These are phyloP conservation scores for Penstemon newberryi DNA, from an alignment of 257 asterid genomes.

Conservation along the genomic window DNA sequence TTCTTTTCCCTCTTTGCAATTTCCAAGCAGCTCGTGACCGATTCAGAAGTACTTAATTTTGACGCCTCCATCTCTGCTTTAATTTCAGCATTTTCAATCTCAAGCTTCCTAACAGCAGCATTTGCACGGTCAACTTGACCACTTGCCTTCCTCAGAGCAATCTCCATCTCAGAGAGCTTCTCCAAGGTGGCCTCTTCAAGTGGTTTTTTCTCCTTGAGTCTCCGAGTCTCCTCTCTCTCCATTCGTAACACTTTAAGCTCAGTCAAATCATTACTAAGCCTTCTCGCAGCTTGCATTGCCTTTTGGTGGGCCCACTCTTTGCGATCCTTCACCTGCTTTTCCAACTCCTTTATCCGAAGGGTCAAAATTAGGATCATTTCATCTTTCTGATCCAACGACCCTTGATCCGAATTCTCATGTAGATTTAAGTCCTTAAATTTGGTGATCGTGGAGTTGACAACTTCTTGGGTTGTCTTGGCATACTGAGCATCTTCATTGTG, in stretches of 20 bases:
- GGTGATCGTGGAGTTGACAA: conserved; percentile 73
- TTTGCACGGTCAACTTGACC: conserved; percentile 84
- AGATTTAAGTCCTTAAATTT: conserved; percentile 83
- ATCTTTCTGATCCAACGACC: conserved; percentile 69
- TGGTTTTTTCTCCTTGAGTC: conserved; percentile 66
- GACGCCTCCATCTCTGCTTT: conserved; percentile 95
- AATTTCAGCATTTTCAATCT: conserved; percentile 81
- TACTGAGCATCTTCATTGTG: conserved; percentile 48
- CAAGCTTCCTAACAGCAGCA: conserved; percentile 77
- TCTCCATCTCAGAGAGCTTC: conserved; percentile 80
- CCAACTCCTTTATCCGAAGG: conserved; percentile 80
- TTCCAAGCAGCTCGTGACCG: conserved; percentile 65
- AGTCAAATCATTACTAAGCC: conserved; percentile 82
- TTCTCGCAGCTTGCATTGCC: conserved; percentile 97
- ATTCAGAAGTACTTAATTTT: conserved; percentile 90
- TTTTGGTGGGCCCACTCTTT: conserved; percentile 97
- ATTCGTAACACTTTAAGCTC: conserved; percentile 82
- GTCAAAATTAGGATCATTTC: conserved; percentile 71
- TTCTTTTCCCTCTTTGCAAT: conserved; percentile 90
- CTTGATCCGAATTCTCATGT: conserved; percentile 64
- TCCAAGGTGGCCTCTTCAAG: conserved; percentile 67
- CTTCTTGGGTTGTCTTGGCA: conserved; percentile 60
- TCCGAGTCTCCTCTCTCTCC: conserved; percentile 86
- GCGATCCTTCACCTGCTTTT: conserved; percentile 80
- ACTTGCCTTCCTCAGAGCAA: conserved; percentile 75